Base-by-base conservation (phyloP, 192 early-diverging fungal genomes). In the Mortierella alpina region DNA sequence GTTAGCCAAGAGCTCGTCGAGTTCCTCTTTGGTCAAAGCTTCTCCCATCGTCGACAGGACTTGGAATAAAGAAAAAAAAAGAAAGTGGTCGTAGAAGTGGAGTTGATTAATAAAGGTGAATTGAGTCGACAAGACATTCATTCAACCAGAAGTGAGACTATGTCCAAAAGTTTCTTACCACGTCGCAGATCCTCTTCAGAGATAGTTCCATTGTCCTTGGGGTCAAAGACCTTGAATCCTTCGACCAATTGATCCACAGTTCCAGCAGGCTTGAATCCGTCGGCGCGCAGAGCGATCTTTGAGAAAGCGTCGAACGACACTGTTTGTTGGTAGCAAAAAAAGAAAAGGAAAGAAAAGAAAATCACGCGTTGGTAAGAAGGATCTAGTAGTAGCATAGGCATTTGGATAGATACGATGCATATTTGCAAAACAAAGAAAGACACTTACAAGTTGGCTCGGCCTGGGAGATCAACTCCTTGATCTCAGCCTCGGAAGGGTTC, bases 201-300 rank as follows among this genome's bases (percentile, higher is more conserved):
- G 66, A 95, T 95, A 66, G 85, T 90, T 9, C 93, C 93, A 68
- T 85, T 89, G 72, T 87, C 83, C 31, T 94, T 89, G 83, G 92
- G 91, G 84, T 95, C 94, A 89, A 95, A 94, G 22, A 93, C 92
- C 74, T 93, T 91, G 89, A 95, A 95, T 8, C 92, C 94, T 61
- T 95, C 90, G 53, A 92, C 85, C 71, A 94, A 92, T 77, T 94
- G 92, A 63, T 93, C 88, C 64, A 86, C 87, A 48, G 92, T 88
- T 17, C 89, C 92, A 20, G 87, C 88, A 65, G 91, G 86, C 60
- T 89, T 85, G 86, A 91, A 93, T 54, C 92, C 92, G 48, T 88
- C 87, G 48, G 91, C 88, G 23, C 93, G 90, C 75, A 88, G 84
- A 47, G 91, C 87, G 59, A 92, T 88, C 73, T 87, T 83, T 23